These are phyloP conservation scores for Aaosphaeria pasadenensis DNA, from an alignment of 2,329 filamentous ascomycete species.

Conservation along the genomic window DNA sequence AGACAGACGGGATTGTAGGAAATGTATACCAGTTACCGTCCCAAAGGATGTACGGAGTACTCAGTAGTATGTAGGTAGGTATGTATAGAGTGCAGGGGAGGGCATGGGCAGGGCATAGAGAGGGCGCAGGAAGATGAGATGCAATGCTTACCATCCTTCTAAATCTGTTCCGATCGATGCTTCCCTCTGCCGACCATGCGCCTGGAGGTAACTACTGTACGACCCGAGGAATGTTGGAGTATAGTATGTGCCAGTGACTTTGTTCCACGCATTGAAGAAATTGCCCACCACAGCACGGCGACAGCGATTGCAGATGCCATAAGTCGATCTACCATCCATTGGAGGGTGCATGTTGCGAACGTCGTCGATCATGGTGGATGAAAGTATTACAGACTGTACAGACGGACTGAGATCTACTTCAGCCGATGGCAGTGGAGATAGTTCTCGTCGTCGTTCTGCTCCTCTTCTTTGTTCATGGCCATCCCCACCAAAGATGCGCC, in stretches of 20 bases:
- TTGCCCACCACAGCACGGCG: constrained; percentile 21
- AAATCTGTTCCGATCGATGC: constrained; percentile 29
- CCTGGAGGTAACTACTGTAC: constrained; percentile 26
- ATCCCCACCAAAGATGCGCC: too few relatives aligned
- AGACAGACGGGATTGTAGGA: too few relatives aligned
- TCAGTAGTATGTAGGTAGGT: too few relatives aligned
- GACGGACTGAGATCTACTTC: too few relatives aligned
- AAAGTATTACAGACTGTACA: too few relatives aligned
- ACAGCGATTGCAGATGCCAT: constrained; percentile 30
- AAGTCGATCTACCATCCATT: constrained; percentile 12
- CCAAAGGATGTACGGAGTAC: not conserved
- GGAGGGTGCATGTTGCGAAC: too few relatives aligned
- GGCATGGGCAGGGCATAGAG: not conserved
- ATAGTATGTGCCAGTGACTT: constrained; percentile 33
- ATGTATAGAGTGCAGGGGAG: not conserved
- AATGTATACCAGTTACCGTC: constrained; percentile 1
- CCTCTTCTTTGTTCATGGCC: too few relatives aligned
- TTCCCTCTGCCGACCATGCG: constrained; percentile 22
- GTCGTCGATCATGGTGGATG: too few relatives aligned
- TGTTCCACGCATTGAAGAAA: constrained; percentile 38
- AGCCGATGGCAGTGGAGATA: too few relatives aligned
- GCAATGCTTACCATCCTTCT: constrained; percentile 37
- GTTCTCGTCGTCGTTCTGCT: too few relatives aligned
- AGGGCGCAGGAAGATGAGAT: constrained; percentile 7
- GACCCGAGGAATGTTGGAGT: constrained; percentile 32